A percentile compares a stretch with the other conserved stretches of the same genome.
Evolutionary conservation across 306 rosid species (phyloP).

Genomic region (Cucurbita moschata): DNA sequence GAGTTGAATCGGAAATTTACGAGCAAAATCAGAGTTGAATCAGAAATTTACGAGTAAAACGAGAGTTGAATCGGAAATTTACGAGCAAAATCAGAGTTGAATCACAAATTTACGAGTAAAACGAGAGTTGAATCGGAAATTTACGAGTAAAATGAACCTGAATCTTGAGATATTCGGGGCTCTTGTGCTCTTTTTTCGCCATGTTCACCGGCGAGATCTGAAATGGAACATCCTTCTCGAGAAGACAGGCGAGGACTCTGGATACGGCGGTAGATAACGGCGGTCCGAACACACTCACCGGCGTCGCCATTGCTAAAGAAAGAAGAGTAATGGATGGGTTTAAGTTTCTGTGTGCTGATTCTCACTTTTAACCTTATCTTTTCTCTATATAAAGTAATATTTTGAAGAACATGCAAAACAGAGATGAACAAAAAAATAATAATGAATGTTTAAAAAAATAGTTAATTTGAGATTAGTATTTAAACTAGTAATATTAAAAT

Average conservation of each 20-base stretch:
- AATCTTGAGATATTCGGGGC: constrained; percentile 47
- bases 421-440: too few relatives aligned
- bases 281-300: constrained; percentile 75
- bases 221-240: constrained; percentile 53
- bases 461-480: too few relatives aligned
- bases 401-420: background rate
- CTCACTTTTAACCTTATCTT: background rate
- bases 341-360: background rate
- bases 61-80: background rate
- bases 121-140: background rate
- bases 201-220: constrained; percentile 51
- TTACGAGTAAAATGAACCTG: constrained; percentile 22
- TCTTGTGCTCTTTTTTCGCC: constrained; percentile 78
- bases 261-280: constrained; percentile 66
- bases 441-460: too few relatives aligned
- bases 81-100: background rate
- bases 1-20: background rate
- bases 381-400: background rate
- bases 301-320: constrained; percentile 27
- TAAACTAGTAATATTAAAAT: too few relatives aligned
- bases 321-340: background rate
- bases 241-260: constrained; percentile 60
- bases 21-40: background rate
- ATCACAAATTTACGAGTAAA: too few relatives aligned
- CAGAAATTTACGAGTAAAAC: background rate